phyloP scores from a whole-genome alignment of 805 yeast species.

The Helenozyma baotianmanensis region DNA sequence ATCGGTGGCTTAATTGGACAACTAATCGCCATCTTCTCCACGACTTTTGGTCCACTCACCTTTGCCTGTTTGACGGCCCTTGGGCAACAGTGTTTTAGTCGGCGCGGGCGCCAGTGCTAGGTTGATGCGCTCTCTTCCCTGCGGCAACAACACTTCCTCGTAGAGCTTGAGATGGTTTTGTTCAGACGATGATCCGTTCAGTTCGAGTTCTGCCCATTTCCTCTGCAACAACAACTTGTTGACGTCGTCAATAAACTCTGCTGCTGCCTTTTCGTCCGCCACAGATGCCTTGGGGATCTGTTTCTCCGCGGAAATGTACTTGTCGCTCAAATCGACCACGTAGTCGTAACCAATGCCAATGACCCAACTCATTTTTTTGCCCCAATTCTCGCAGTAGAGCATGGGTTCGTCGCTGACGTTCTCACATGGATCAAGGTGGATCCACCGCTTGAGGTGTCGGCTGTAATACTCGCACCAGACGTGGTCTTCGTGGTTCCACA shows the following conservation, averaged over 20 bases:
- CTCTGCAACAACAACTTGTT: slow-evolving; percentile 8
- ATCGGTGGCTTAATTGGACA: too few species aligned
- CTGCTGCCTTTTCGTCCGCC: slow-evolving; percentile 8
- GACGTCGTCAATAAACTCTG: slow-evolving; percentile 2
- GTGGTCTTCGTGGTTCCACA: slow-evolving; percentile 91
- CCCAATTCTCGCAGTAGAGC: slow-evolving; percentile 83
- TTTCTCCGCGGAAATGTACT: slow-evolving; percentile 51
- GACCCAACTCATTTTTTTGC: slow-evolving; percentile 86
- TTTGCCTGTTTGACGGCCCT: slow-evolving; percentile 73
- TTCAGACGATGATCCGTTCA: too few species aligned
- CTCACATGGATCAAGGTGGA: slow-evolving; percentile 88
- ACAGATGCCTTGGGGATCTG: slow-evolving; percentile 17
- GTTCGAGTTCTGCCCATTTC: slow-evolving; percentile 7
- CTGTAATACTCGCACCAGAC: slow-evolving; percentile 95
- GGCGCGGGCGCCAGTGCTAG: slow-evolving; percentile 14
- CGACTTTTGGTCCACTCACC: slow-evolving; percentile 70
- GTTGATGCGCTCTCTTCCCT: slow-evolving; percentile 16
- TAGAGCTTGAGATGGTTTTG: slow-evolving; percentile 7
- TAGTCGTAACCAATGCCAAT: slow-evolving; percentile 65
- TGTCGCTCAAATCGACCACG: slow-evolving; percentile 60
- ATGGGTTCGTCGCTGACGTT: slow-evolving; percentile 77
- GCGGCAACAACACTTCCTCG: slow-evolving; percentile 10
- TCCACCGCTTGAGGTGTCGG: slow-evolving; percentile 57
- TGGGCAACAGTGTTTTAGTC: slow-evolving; percentile 19
- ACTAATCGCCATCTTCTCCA: slow-evolving; percentile 49